These are phyloP conservation scores for Pseudocercospora eumusae DNA, from an alignment of 2,329 filamentous ascomycete species.

Conservation along the genomic window DNA sequence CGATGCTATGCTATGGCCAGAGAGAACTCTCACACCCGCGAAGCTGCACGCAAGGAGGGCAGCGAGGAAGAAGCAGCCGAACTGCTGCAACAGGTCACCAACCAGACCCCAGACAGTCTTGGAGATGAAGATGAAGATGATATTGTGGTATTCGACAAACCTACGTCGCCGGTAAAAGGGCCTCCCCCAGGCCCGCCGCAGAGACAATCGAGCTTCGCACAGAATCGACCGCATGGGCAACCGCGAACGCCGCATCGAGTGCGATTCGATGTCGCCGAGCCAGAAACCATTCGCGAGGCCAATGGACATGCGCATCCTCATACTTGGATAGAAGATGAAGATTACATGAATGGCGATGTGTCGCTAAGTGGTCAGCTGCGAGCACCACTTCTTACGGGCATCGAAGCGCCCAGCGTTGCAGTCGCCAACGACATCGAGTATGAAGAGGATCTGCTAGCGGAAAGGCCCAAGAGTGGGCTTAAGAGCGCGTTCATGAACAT, in stretches of 20 bases:
- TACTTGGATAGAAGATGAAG: conserved; percentile 60
- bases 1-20: conserved; percentile 43
- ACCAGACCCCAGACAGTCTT: not conserved
- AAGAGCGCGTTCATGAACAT: conserved; percentile 97
- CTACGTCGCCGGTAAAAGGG: conserved; percentile 14
- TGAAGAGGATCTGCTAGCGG: conserved; percentile 57
- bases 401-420: conserved; percentile 78
- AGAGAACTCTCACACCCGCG: conserved; percentile 34
- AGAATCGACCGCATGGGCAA: conserved; percentile 51
- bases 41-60: conserved; percentile 29
- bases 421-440: conserved; percentile 63
- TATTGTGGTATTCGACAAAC: conserved; percentile 26
- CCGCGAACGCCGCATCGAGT: conserved; percentile 71
- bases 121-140: conserved; percentile 23
- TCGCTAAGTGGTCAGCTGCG: conserved; percentile 49
- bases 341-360: conserved; percentile 55
- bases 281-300: conserved; percentile 28
- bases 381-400: conserved; percentile 74
- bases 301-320: conserved; percentile 30
- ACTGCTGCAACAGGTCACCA: conserved; percentile 31
- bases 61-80: conserved; percentile 35
- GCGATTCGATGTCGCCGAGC: conserved; percentile 63
- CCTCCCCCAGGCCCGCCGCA: conserved; percentile 22
- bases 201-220: conserved; percentile 49
- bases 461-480: conserved; percentile 80